A percentile compares a stretch with the other conserved stretches of the same genome.
These are phyloP conservation scores for Eucalyptus regnans DNA, from an alignment of 345 rosid species.

Conservation along the genomic window DNA sequence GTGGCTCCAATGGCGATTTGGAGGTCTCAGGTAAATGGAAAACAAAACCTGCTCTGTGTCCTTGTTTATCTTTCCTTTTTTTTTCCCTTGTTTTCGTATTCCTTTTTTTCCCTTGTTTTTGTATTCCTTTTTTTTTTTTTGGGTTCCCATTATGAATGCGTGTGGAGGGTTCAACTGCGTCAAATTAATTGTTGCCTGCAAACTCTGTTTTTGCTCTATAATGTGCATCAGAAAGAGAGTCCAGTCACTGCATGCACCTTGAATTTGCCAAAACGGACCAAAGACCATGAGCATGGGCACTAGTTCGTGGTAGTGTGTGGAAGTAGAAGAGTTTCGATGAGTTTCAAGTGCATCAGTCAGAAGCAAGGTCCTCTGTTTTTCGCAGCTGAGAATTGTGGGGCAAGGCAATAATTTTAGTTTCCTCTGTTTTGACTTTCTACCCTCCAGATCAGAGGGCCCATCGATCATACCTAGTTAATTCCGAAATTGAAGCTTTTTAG, in stretches of 20 bases:
- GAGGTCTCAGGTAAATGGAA: constrained; percentile 31
- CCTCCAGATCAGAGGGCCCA: too few relatives aligned
- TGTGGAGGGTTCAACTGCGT: not conserved
- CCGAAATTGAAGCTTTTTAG: too few relatives aligned
- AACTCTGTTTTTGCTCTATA: not conserved
- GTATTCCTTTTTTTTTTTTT: too few relatives aligned
- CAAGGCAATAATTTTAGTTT: too few relatives aligned
- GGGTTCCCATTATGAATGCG: not conserved
- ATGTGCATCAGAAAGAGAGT: not conserved
- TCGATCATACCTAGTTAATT: too few relatives aligned
- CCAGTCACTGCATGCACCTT: not conserved
- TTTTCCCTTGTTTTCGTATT: not conserved
- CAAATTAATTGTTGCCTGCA: not conserved
- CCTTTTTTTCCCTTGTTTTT: too few relatives aligned
- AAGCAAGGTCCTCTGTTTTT: too few relatives aligned
- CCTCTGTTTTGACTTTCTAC: too few relatives aligned
- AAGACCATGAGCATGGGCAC: not conserved
- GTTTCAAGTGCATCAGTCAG: not conserved
- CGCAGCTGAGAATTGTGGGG: too few relatives aligned
- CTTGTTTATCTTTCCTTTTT: not conserved
- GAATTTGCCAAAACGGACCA: not conserved
- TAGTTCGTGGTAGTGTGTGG: not conserved
- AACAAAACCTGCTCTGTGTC: not conserved
- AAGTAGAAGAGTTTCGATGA: not conserved
- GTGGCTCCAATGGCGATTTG: constrained; percentile 30